phyloP scores from a whole-genome alignment of 148 eudicot species.

The Rhododendron molle region DNA sequence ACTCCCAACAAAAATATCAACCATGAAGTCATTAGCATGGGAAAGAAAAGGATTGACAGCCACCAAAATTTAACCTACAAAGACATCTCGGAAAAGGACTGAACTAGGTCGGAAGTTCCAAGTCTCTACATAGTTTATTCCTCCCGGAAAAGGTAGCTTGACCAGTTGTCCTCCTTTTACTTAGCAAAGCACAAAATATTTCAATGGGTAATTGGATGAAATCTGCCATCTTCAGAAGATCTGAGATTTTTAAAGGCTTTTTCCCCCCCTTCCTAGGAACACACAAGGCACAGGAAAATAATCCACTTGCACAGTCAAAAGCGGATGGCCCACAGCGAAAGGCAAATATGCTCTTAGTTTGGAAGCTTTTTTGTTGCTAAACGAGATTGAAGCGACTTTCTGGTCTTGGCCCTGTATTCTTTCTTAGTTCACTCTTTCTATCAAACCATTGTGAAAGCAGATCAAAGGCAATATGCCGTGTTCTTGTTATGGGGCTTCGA shows the following conservation, averaged over 20 bases:
- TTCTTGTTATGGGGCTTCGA: neutral
- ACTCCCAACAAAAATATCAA: neutral
- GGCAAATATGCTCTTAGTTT: neutral
- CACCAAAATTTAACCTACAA: neutral
- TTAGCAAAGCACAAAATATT: neutral
- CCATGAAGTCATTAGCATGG: neutral
- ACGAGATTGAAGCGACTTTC: neutral
- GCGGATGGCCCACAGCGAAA: neutral
- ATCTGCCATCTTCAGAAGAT: neutral
- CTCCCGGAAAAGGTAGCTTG: neutral
- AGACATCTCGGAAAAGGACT: neutral
- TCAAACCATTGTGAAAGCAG: neutral
- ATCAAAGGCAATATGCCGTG: neutral
- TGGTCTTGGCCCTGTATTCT: neutral
- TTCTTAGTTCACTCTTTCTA: neutral
- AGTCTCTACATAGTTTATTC: neutral
- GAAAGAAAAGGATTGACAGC: neutral
- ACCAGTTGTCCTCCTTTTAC: neutral
- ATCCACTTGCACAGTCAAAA: neutral
- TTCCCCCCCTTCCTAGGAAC: neutral
- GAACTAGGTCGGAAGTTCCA: neutral
- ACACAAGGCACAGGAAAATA: neutral
- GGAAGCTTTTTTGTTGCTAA: neutral
- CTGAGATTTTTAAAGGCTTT: neutral
- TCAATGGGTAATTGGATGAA: neutral